phyloP scores from a whole-genome alignment of 2,329 filamentous ascomycete genomes.

The Shiraia sp. region DNA sequence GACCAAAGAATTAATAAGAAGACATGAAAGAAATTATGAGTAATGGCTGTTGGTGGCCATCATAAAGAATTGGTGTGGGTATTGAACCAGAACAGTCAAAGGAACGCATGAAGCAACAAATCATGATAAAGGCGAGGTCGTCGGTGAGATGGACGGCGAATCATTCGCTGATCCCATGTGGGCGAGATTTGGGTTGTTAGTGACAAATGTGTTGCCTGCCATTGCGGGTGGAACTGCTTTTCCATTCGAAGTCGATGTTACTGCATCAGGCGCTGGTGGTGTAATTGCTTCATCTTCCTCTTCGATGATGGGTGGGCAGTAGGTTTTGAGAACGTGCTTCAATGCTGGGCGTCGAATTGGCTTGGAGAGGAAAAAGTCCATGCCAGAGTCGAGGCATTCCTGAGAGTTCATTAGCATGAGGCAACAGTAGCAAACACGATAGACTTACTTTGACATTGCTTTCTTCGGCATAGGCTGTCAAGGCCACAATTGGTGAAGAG shows the following conservation, averaged over 20 bases:
- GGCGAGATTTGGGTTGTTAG: conserved; percentile 5
- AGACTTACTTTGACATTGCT: conserved; percentile 79
- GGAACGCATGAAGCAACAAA: background rate
- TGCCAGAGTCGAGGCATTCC: conserved; percentile 76
- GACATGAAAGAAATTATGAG: too few relatives aligned
- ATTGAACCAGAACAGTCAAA: too few relatives aligned
- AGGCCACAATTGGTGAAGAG: conserved; percentile 81
- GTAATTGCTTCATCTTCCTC: conserved; percentile 52
- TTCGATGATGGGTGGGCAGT: conserved; percentile 79
- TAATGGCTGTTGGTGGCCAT: too few relatives aligned
- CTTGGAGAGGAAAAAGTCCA: conserved; percentile 84
- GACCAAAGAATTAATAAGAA: too few relatives aligned
- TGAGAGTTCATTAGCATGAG: conserved; percentile 22
- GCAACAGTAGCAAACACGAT: background rate
- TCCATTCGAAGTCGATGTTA: conserved; percentile 11
- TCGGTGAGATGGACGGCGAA: conserved; percentile 15
- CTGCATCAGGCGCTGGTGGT: conserved; percentile 9
- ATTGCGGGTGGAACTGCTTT: conserved; percentile 1
- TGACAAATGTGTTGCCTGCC: background rate
- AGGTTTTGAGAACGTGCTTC: conserved; percentile 80
- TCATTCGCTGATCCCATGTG: conserved; percentile 10
- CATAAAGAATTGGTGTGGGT: too few relatives aligned
- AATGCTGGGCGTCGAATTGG: conserved; percentile 80
- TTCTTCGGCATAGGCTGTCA: conserved; percentile 90
- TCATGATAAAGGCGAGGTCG: conserved; percentile 13